Conservation (phyloP, 495 filamentous ascomycete genomes). For the Podospora australis region DNA sequence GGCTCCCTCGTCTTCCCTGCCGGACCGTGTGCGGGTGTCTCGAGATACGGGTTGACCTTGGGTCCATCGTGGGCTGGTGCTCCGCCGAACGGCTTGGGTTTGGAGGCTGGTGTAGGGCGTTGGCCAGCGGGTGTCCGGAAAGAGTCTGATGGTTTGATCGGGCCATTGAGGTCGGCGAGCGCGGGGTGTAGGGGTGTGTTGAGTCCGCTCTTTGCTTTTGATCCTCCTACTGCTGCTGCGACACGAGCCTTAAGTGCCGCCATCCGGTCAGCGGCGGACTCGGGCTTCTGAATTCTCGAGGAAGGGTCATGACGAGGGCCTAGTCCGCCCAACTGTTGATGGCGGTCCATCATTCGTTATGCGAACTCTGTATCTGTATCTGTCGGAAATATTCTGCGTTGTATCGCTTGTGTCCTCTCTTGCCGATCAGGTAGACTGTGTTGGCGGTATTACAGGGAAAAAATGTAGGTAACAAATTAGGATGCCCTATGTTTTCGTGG, state of each 20-base stretch:
- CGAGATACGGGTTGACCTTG: slow-evolving; percentile 79
- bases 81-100: slow-evolving; percentile 30
- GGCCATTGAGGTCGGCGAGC: slow-evolving; percentile 64
- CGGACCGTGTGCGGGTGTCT: slow-evolving; percentile 55
- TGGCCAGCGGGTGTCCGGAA: slow-evolving; percentile 15
- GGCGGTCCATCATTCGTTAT: slow-evolving; percentile 44
- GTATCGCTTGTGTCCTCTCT: too few species aligned
- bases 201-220: slow-evolving; percentile 64
- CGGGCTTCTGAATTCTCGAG: slow-evolving; percentile 45
- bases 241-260: slow-evolving; percentile 78
- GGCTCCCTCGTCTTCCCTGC: slow-evolving; percentile 57
- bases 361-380: too few species aligned
- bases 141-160: slow-evolving; percentile 41
- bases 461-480: too few species aligned
- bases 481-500: too few species aligned
- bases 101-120: slow-evolving; percentile 22
- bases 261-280: slow-evolving; percentile 47
- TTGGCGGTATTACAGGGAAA: too few species aligned
- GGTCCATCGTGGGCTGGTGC: slow-evolving; percentile 25
- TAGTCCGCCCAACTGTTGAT: slow-evolving; percentile 39
- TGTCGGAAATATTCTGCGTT: too few species aligned
- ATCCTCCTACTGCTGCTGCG: slow-evolving; percentile 60
- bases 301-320: slow-evolving; percentile 45
- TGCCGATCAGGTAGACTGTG: too few species aligned
- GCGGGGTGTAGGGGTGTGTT: slow-evolving; percentile 89